Conservation (phyloP, 2,329 filamentous ascomycete species). For the Bipolaris gigantea region DNA sequence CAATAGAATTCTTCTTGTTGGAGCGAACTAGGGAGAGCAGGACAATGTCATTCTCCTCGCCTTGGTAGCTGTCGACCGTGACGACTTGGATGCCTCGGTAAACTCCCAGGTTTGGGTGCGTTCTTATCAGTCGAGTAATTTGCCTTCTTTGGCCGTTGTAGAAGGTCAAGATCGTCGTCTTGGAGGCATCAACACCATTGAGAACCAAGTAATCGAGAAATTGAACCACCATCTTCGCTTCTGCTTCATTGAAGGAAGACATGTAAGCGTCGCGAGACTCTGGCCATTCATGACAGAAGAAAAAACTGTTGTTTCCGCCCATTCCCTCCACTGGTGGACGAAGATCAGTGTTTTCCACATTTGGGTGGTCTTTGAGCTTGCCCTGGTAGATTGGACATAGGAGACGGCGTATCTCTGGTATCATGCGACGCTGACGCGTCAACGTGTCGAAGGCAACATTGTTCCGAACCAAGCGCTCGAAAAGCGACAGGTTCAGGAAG, state of each 20-base stretch:
- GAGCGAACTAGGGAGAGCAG: constrained; percentile 80
- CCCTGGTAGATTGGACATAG: constrained; percentile 64
- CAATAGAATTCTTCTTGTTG: constrained; percentile 60
- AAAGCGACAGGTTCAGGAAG: constrained; percentile 73
- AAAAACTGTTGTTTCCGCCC: constrained; percentile 62
- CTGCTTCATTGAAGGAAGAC: constrained; percentile 69
- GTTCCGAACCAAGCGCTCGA: constrained; percentile 74
- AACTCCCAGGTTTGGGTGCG: constrained; percentile 46
- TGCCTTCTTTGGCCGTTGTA: constrained; percentile 80
- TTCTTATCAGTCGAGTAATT: constrained; percentile 56
- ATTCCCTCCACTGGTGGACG: constrained; percentile 63
- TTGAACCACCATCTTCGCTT: constrained; percentile 74
- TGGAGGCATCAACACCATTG: constrained; percentile 61
- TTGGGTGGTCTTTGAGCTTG: constrained; percentile 59
- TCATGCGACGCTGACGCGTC: constrained; percentile 71
- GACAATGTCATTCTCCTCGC: constrained; percentile 84
- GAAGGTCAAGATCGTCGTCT: constrained; percentile 82
- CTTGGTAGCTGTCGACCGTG: constrained; percentile 85
- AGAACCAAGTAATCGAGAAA: constrained; percentile 72
- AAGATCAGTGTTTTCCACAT: constrained; percentile 51
- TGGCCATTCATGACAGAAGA: constrained; percentile 65
- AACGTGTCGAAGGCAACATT: constrained; percentile 66
- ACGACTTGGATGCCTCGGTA: constrained; percentile 59
- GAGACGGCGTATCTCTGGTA: constrained; percentile 65
- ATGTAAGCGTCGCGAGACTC: constrained; percentile 66